Base-by-base conservation (phyloP, 1,139 yeast species). In the Meyerozyma guilliermondii region DNA sequence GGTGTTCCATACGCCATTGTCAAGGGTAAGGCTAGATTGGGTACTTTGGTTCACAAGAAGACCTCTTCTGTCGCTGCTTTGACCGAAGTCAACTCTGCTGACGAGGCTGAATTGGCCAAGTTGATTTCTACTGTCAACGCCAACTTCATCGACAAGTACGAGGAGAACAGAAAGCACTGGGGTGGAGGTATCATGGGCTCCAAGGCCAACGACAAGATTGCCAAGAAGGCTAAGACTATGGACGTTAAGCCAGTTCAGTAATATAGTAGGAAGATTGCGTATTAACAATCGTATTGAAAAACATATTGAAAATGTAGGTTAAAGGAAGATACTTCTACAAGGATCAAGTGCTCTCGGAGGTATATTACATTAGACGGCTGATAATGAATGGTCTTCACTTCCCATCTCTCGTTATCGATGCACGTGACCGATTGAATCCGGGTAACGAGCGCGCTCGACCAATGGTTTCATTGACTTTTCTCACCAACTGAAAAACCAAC, bases 391-490 rank as follows among this genome's bases (percentile, higher is more conserved):
- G n/a, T n/a, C n/a, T n/a, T n/a, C n/a, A n/a, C n/a, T n/a, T n/a
- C n/a, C n/a, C n/a, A n/a, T n/a, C n/a, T 13, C n/a, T 17, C 35
- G 36, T 33, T 33, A 33, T 33, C 36, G 24, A 6, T 20, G 36
- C 36, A 33, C 23, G 24, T 33, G 24, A 33, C n/a, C n/a, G n/a
- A n/a, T n/a, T n/a, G 36, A 18, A 26, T 43, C 52, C 52, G 54
- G 55, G 53, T 50, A 50, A 50, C 31, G 28, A 26, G 16, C 23
- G 23, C 18, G 30, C 36, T 44, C 57, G 56, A 49, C 66, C 67
- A 62, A 62, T 62, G 46, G 55, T 50, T 55, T 41, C 38, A 42
- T 34, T 45, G 56, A 47, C 52, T 59, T 59, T 60, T 60, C 64
- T 48, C 59, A 54, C 55, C 50, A 37, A 22, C 17, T 30, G 39